phyloP scores from a whole-genome alignment of 2,329 filamentous ascomycete genomes.

The Aspergillus jensenii region DNA sequence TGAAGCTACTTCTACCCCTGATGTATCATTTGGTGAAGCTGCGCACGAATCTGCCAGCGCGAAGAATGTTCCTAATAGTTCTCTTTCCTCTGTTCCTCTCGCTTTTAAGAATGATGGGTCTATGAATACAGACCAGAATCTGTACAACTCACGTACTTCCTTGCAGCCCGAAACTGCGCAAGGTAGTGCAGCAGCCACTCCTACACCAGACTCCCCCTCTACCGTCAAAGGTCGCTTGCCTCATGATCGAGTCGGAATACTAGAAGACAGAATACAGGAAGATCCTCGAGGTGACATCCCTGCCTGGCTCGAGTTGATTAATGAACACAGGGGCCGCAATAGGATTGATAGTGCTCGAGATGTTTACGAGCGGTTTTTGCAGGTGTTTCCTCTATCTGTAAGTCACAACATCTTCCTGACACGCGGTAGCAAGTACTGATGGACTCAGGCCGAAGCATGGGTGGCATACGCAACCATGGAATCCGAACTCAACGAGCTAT shows the following conservation, averaged over 20 bases:
- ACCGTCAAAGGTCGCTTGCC: constrained; percentile 58
- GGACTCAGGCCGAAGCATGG: constrained; percentile 80
- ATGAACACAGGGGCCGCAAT: constrained; percentile 77
- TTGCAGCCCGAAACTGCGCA: constrained; percentile 31
- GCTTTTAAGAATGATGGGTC: constrained; percentile 44
- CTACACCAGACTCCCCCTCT: constrained; percentile 46
- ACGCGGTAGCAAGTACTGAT: constrained; percentile 32
- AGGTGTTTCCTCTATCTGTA: constrained; percentile 87
- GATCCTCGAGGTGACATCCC: constrained; percentile 91
- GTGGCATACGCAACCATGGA: constrained; percentile 87
- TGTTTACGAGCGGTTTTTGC: constrained; percentile 82
- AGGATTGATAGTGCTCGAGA: constrained; percentile 77
- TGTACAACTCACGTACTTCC: constrained; percentile 37
- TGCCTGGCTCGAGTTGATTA: constrained; percentile 85
- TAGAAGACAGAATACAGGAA: constrained; percentile 89
- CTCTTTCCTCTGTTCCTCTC: constrained; percentile 50
- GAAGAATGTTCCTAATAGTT: constrained; percentile 53
- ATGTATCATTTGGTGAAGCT: constrained; percentile 63
- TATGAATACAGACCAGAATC: constrained; percentile 35
- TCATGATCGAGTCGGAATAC: constrained; percentile 71
- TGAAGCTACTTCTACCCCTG: constrained; percentile 55
- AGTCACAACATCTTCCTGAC: constrained; percentile 45
- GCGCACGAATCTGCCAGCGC: constrained; percentile 48
- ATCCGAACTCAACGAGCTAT: constrained; percentile 78
- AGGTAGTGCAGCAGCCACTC: constrained; percentile 39